A percentile compares a stretch with the other conserved stretches of the same genome.
phyloP scores from a whole-genome alignment of 2,329 filamentous ascomycete species.

The Metarhizium humberi region DNA sequence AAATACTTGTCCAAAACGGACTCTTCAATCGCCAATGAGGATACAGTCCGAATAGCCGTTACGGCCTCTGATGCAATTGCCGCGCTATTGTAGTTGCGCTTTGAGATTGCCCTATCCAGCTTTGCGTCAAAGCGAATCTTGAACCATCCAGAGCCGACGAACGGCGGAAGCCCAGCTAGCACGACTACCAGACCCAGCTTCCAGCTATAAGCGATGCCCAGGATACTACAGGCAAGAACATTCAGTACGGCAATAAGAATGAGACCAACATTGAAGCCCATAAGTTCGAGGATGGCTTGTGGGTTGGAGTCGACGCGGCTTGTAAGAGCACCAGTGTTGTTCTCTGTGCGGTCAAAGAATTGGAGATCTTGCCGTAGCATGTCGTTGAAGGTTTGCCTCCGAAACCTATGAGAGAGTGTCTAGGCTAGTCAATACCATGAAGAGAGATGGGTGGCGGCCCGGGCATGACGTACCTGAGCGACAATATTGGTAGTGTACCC shows the following conservation, averaged over 20 bases:
- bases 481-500: slow-evolving; percentile 26
- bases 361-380: slow-evolving; percentile 31
- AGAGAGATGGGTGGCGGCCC: neutral
- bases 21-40: slow-evolving; percentile 31
- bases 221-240: slow-evolving; percentile 26
- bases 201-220: slow-evolving; percentile 36
- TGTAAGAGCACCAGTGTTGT: slow-evolving; percentile 27
- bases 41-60: slow-evolving; percentile 30
- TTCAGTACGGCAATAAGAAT: slow-evolving; percentile 29
- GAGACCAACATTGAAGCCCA: slow-evolving; percentile 31
- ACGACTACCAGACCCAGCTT: slow-evolving; percentile 40
- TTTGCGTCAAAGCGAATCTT: slow-evolving; percentile 30
- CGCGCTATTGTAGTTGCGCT: slow-evolving; percentile 25
- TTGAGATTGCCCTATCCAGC: slow-evolving; percentile 26
- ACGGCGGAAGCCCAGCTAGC: slow-evolving; percentile 28
- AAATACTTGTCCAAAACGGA: slow-evolving; percentile 21
- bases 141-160: slow-evolving; percentile 27
- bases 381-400: slow-evolving; percentile 16
- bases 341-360: slow-evolving; percentile 32
- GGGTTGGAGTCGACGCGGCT: slow-evolving; percentile 27
- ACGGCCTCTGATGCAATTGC: slow-evolving; percentile 34
- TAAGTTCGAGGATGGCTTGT: slow-evolving; percentile 30
- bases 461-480: slow-evolving; percentile 13
- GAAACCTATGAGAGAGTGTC: slow-evolving; percentile 15
- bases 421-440: neutral